phyloP scores from a whole-genome alignment of 768 basidiomycete species.

The Termitomyces sp. region DNA sequence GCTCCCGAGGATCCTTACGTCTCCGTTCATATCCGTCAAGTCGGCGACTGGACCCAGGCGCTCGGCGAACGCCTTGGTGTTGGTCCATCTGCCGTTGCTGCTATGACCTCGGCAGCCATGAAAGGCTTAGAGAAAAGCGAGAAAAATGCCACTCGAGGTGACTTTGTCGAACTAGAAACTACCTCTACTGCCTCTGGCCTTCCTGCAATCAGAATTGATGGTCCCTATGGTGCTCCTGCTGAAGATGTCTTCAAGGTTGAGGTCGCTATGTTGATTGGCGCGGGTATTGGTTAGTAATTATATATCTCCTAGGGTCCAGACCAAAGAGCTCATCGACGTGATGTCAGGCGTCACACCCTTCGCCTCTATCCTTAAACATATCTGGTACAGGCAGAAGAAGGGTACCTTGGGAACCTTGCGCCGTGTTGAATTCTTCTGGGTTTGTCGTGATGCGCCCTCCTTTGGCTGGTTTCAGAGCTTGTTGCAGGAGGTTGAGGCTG shows the following conservation, averaged over 20 bases:
- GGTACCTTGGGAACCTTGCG: slow-evolving; percentile 75
- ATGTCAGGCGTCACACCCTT: slow-evolving; percentile 83
- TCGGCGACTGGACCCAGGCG: slow-evolving; percentile 80
- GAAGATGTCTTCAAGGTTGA: slow-evolving; percentile 85
- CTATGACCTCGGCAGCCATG: slow-evolving; percentile 75
- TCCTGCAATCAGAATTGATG: slow-evolving; percentile 75
- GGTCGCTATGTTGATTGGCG: slow-evolving; percentile 88
- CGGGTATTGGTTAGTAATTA: slow-evolving; percentile 72
- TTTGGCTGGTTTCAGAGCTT: slow-evolving; percentile 96
- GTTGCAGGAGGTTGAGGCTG: slow-evolving; percentile 81
- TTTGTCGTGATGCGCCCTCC: slow-evolving; percentile 91
- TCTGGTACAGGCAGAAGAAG: slow-evolving; percentile 88
- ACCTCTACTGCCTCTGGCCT: slow-evolving; percentile 42
- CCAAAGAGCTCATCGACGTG: slow-evolving; percentile 1
- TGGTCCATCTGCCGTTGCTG: slow-evolving; percentile 68
- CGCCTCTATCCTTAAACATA: slow-evolving; percentile 90
- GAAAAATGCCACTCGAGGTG: slow-evolving; percentile 49
- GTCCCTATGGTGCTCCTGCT: slow-evolving; percentile 90
- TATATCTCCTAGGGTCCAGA: neutral
- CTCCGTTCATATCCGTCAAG: slow-evolving; percentile 90
- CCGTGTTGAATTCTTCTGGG: slow-evolving; percentile 94
- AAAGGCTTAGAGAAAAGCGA: slow-evolving; percentile 67
- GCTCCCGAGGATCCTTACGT: slow-evolving; percentile 93
- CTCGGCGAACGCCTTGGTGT: slow-evolving; percentile 86
- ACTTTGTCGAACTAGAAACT: slow-evolving; percentile 76